Percentiles rank a stretch among this genome's conserved stretches.
These are phyloP conservation scores for Penicillium bialowiezense DNA, from an alignment of 495 filamentous ascomycete genomes.

Conservation along the genomic window DNA sequence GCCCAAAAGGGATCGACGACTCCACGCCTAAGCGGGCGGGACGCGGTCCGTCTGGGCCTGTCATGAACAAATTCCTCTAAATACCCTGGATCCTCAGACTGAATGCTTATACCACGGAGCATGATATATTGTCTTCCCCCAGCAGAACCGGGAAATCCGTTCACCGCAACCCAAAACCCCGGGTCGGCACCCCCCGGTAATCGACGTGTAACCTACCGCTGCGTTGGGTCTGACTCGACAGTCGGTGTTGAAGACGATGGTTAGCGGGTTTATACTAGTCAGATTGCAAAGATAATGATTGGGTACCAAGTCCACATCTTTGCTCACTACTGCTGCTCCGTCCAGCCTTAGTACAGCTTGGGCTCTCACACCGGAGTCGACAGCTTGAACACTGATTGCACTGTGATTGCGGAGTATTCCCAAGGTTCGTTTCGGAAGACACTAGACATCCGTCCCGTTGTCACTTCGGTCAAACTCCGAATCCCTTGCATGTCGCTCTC, in stretches of 20 bases:
- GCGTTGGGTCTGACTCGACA: neutral
- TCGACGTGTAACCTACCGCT: neutral
- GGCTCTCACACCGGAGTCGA: too few relatives aligned
- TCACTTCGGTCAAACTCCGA: neutral
- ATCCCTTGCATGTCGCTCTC: neutral
- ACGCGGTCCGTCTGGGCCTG: slow-evolving; percentile 19
- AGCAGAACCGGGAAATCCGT: neutral
- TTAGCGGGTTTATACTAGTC: too few relatives aligned
- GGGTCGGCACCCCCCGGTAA: slow-evolving; percentile 9
- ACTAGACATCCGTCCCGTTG: too few relatives aligned
- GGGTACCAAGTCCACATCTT: neutral
- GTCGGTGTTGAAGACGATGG: too few relatives aligned
- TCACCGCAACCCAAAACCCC: slow-evolving; percentile 10
- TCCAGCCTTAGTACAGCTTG: too few relatives aligned
- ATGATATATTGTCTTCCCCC: too few relatives aligned
- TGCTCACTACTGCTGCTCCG: too few relatives aligned
- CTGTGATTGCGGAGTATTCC: too few relatives aligned
- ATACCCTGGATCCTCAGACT: too few relatives aligned
- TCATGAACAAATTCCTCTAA: neutral
- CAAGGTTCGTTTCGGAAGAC: too few relatives aligned
- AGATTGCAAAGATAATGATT: neutral
- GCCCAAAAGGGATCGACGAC: neutral
- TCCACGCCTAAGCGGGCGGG: slow-evolving; percentile 8
- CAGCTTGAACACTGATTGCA: too few relatives aligned
- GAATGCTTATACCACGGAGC: too few relatives aligned